These are phyloP conservation scores for Somion occarium DNA, from an alignment of 1,284 basidiomycete species.

Conservation along the genomic window DNA sequence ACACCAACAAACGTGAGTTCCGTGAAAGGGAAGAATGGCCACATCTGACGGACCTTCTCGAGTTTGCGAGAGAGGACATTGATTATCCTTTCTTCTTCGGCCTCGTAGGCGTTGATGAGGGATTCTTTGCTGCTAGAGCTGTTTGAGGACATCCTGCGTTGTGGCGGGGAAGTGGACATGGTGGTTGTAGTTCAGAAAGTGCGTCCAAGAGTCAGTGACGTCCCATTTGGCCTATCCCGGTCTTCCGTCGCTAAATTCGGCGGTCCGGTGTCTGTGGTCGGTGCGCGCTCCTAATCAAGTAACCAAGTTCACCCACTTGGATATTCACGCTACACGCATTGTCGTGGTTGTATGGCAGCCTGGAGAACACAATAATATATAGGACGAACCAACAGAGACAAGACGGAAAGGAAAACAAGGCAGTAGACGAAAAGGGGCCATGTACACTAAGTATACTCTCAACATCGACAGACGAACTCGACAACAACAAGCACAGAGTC, in stretches of 20 bases:
- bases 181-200: conserved; percentile 3
- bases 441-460: no score
- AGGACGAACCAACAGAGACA: background rate
- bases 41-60: conserved; percentile 58
- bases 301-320: background rate
- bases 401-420: background rate
- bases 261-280: background rate
- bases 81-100: conserved; percentile 82
- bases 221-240: background rate
- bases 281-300: background rate
- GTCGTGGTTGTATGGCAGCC: no score
- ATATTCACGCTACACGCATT: no score
- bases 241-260: background rate
- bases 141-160: conserved; percentile 50
- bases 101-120: conserved; percentile 81
- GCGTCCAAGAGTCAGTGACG: background rate
- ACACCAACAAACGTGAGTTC: conserved; percentile 4
- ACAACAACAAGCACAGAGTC: background rate
- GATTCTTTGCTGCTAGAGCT: conserved; percentile 57
- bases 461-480: background rate
- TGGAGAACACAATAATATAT: background rate
- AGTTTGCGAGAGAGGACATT: conserved; percentile 74
- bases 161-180: conserved; percentile 62
- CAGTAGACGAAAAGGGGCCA: background rate
- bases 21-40: conserved; percentile 2